Percentiles rank a stretch among this genome's conserved stretches.
Evolutionary conservation across 73 alveolate species (phyloP).

Genomic region (Durusdinium trenchii): DNA sequence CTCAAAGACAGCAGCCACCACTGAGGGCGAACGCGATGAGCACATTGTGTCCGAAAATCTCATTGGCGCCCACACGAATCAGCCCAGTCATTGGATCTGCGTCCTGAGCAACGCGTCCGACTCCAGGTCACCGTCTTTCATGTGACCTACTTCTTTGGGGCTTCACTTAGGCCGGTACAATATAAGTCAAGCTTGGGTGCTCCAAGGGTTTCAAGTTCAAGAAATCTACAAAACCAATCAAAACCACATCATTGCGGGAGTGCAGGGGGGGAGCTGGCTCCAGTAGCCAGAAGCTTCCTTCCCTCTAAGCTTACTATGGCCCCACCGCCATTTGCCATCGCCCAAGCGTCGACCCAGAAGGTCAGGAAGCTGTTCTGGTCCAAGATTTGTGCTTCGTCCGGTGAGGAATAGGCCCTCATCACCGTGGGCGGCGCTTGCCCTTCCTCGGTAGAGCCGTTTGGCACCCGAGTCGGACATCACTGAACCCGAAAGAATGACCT

Average conservation of each 20-base stretch:
- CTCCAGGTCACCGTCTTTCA: too few relatives aligned
- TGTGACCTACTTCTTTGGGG: too few relatives aligned
- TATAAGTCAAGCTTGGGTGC: too few relatives aligned
- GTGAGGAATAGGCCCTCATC: slow-evolving; percentile 17
- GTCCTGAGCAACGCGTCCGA: neutral
- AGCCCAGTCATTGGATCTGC: neutral
- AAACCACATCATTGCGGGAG: too few relatives aligned
- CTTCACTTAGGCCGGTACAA: too few relatives aligned
- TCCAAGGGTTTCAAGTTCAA: too few relatives aligned
- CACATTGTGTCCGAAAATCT: slow-evolving; percentile 52
- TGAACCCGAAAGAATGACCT: too few relatives aligned
- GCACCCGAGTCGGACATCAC: too few relatives aligned
- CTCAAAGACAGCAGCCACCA: neutral
- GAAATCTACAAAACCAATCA: too few relatives aligned
- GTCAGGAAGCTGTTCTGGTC: slow-evolving; percentile 30
- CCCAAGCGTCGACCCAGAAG: slow-evolving; percentile 58
- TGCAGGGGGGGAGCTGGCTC: too few relatives aligned
- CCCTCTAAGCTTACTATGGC: too few relatives aligned
- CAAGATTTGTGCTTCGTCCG: slow-evolving; percentile 41
- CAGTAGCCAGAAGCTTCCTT: too few relatives aligned
- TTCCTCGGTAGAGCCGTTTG: slow-evolving; percentile 16
- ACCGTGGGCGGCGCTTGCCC: slow-evolving; percentile 25
- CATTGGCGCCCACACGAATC: slow-evolving; percentile 69
- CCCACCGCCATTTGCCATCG: neutral
- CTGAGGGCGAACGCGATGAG: slow-evolving; percentile 34